Base-by-base conservation (phyloP, 1,284 basidiomycete genomes). In the Cutaneotrichosporon mucoides region DNA sequence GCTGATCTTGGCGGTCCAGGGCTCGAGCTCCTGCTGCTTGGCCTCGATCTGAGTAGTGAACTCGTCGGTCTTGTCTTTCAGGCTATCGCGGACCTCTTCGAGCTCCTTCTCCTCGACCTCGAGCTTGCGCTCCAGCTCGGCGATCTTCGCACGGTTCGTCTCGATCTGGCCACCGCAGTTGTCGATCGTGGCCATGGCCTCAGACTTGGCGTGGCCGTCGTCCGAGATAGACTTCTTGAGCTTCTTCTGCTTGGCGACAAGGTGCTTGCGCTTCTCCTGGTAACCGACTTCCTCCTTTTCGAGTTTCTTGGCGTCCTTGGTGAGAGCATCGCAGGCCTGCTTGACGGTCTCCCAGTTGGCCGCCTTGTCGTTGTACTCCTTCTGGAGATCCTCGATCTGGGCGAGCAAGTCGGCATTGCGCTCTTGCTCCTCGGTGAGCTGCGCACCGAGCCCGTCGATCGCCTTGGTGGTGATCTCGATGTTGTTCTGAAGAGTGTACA, bases 11-110 rank as follows among this genome's bases (percentile, higher is more conserved):
- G 86, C 84, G 3, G 86, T 88, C 95, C 95, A 98, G 0, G 95
- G 96, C 70, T 93, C 88, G 6, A 98, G 85, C 68, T 98, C 95
- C 65, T 87, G 88, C 79, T 99, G 96, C 75, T 96, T 92, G 35
- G 79, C 83, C 73, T 98, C 92, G 65, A 99, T 97, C 76, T 96
- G 86, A 57, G 89, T 87, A 57, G 94, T 89, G 81, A 95, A 97
- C 11, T 86, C 87, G 68, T 94, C 90, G 0, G 95, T 98, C 79
- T 97, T 98, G 78, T 92, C 93, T 81, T 92, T 95, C 65, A 99
- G 80, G 61, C 89, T 87, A 68, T 98, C 93, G 37, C 88, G 86
- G 59, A 99, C 90, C 50, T 82, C 82, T 65, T 96, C 93, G 2
- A 99, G 82, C 56, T 87, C 83, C 42, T 85, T 85, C 77, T 99